A percentile compares a stretch with the other conserved stretches of the same genome.
These are phyloP conservation scores for Trichoderma sp. DNA, from an alignment of 2,329 filamentous ascomycete species.

Conservation along the genomic window DNA sequence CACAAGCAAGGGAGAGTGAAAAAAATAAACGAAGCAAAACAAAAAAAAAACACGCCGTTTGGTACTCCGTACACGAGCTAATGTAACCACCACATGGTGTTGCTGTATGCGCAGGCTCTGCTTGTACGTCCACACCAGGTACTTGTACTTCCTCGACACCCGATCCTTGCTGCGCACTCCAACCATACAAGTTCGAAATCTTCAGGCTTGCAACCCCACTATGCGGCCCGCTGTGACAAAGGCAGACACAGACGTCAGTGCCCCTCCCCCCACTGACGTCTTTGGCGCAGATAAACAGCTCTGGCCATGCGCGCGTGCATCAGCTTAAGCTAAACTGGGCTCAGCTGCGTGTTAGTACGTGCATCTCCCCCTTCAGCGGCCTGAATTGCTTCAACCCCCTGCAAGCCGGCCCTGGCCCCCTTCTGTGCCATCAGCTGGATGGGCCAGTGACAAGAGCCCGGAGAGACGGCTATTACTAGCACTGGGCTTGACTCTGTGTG, in stretches of 20 bases:
- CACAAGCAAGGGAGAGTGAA: not conserved
- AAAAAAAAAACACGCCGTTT: not conserved
- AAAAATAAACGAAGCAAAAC: not conserved
- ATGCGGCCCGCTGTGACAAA: conserved; percentile 22
- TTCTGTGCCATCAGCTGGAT: not conserved
- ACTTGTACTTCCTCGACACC: not conserved
- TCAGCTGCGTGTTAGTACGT: not conserved
- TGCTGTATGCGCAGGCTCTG: not conserved
- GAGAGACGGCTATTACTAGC: not conserved
- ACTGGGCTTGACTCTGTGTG: not conserved
- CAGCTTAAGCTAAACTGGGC: not conserved
- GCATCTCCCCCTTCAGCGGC: not conserved
- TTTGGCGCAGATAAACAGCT: conserved; percentile 1
- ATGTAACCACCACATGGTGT: not conserved
- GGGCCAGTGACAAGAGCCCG: not conserved
- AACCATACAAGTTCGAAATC: conserved; percentile 8
- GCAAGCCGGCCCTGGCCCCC: not conserved
- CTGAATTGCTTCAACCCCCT: not conserved
- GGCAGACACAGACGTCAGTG: conserved; percentile 4
- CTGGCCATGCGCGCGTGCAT: conserved; percentile 3
- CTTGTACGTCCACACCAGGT: not conserved
- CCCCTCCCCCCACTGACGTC: conserved; percentile 19
- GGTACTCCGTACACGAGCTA: not conserved
- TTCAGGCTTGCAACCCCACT: conserved; percentile 16
- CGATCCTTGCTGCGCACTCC: not conserved